A percentile compares a stretch with the other conserved stretches of the same genome.
Conservation (phyloP, 2,329 filamentous ascomycete species). For the Ceratocystis eucalypticola region DNA sequence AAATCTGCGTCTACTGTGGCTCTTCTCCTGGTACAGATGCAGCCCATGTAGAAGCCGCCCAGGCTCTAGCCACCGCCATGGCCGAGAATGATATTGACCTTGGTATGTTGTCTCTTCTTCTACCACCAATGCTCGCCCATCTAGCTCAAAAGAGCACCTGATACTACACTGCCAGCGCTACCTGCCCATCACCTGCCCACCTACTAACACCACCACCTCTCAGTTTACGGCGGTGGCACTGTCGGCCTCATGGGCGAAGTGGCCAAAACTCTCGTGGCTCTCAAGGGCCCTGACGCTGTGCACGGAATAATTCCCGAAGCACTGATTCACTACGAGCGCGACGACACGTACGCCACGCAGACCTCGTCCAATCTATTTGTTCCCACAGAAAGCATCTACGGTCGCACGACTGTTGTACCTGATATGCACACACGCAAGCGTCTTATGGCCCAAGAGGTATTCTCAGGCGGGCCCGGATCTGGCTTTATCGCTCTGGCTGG, state of each 20-base stretch:
- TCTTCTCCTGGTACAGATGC: constrained; percentile 60
- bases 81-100: constrained; percentile 65
- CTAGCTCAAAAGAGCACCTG: too few species aligned
- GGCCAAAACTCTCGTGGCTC: constrained; percentile 68
- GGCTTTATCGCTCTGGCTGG: constrained; percentile 83
- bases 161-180: not conserved
- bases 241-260: constrained; percentile 92
- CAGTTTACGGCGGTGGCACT: constrained; percentile 89
- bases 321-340: constrained; percentile 65
- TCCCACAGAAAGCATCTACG: constrained; percentile 55
- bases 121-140: not conserved
- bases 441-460: constrained; percentile 80
- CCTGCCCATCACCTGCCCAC: constrained; percentile 14
- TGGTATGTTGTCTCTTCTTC: constrained; percentile 30
- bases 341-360: constrained; percentile 38
- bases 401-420: constrained; percentile 71
- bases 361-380: constrained; percentile 25
- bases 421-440: constrained; percentile 97
- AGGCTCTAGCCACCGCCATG: constrained; percentile 58
- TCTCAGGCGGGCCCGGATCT: constrained; percentile 64
- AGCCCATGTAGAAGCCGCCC: constrained; percentile 64
- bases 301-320: constrained; percentile 90
- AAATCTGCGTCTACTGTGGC: constrained; percentile 92
- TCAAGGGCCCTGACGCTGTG: constrained; percentile 67
- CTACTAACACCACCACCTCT: not conserved